Evolutionary conservation across 2,329 filamentous ascomycete species (phyloP).

Genomic region (Dryadomyces quercus-mongolicae): DNA sequence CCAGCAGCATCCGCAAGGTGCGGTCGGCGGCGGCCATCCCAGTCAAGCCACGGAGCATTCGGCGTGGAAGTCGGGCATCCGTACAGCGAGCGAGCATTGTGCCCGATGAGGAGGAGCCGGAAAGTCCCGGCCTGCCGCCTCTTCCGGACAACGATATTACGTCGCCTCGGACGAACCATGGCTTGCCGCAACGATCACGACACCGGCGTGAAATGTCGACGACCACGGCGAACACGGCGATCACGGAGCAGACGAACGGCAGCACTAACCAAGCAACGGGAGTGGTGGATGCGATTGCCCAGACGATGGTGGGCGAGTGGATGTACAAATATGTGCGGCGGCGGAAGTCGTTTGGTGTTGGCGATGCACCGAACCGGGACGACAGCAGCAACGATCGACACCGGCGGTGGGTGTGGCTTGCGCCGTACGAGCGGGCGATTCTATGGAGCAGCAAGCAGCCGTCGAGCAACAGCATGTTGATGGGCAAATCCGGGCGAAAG

Average conservation of each 20-base stretch:
- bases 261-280: slow-evolving; percentile 56
- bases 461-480: slow-evolving; percentile 69
- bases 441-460: slow-evolving; percentile 99
- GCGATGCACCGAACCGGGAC: slow-evolving; percentile 54
- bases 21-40: slow-evolving; percentile 70
- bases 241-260: slow-evolving; percentile 31
- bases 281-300: slow-evolving; percentile 92
- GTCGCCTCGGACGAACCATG: slow-evolving; percentile 35
- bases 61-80: slow-evolving; percentile 43
- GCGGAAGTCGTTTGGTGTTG: slow-evolving; percentile 80
- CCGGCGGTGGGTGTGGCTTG: slow-evolving; percentile 97
- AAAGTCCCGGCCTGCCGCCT: slow-evolving; percentile 61
- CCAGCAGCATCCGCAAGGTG: slow-evolving; percentile 64
- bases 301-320: slow-evolving; percentile 97
- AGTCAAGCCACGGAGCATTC: slow-evolving; percentile 31
- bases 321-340: slow-evolving; percentile 86
- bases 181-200: slow-evolving; percentile 28
- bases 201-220: slow-evolving; percentile 49
- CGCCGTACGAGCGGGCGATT: slow-evolving; percentile 88
- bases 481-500: slow-evolving; percentile 92
- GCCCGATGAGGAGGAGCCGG: slow-evolving; percentile 51
- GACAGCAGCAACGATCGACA: slow-evolving; percentile 69
- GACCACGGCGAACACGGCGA: slow-evolving; percentile 45
- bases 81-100: slow-evolving; percentile 42
- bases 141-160: slow-evolving; percentile 63